Conservation (phyloP, 768 basidiomycete genomes). For the Serpula lacrymans region DNA sequence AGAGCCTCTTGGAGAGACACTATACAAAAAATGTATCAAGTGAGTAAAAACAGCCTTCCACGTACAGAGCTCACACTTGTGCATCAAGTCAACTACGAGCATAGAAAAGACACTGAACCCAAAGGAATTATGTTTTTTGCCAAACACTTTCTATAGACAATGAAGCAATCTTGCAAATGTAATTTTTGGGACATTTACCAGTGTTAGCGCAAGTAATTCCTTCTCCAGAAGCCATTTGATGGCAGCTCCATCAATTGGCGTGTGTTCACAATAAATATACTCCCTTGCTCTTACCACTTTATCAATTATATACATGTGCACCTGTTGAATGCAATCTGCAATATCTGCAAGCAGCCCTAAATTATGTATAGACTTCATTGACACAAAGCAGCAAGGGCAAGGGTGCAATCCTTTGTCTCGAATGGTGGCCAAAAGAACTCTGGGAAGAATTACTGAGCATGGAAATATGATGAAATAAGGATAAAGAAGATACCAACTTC, state of each 20-base stretch:
- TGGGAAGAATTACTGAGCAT: constrained; percentile 7
- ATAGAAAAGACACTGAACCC: constrained; percentile 21
- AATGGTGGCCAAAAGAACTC: constrained; percentile 35
- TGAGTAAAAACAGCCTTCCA: constrained; percentile 34
- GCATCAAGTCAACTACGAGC: constrained; percentile 34
- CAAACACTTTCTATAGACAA: constrained; percentile 33
- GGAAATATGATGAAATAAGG: background rate
- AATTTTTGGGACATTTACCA: background rate
- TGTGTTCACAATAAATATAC: constrained; percentile 2
- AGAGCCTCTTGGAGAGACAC: constrained; percentile 2
- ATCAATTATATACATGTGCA: background rate
- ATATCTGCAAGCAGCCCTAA: constrained; percentile 28
- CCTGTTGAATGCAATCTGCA: background rate
- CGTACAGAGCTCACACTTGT: constrained; percentile 35
- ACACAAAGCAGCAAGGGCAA: constrained; percentile 36
- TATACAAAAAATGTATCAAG: constrained; percentile 29
- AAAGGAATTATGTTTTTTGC: constrained; percentile 9
- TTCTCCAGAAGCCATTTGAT: background rate
- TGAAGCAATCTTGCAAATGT: too few species aligned
- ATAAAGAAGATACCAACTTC: constrained; percentile 19
- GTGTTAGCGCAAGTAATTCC: background rate
- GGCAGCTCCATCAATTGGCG: constrained; percentile 1
- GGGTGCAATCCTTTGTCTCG: constrained; percentile 36
- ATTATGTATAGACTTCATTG: constrained; percentile 22
- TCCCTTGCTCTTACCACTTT: background rate